These are phyloP conservation scores for Fusarium heterosporum DNA, from an alignment of 2,329 filamentous ascomycete genomes.

Conservation along the genomic window DNA sequence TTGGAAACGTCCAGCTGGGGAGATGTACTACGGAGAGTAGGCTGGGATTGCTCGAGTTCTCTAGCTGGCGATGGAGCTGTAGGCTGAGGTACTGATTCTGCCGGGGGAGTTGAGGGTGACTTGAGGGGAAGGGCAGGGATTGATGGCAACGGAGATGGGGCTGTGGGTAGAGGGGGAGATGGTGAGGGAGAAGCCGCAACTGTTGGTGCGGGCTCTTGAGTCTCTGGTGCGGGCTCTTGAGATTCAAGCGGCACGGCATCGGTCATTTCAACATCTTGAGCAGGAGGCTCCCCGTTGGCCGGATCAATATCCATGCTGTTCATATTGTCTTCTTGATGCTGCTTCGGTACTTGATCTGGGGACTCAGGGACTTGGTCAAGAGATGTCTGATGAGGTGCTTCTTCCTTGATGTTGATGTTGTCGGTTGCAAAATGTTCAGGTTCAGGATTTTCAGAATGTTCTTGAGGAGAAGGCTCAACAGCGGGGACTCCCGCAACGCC, in stretches of 20 bases:
- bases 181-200: not conserved
- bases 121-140: slow-evolving; percentile 12
- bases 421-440: slow-evolving; percentile 9
- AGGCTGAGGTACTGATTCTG: not conserved
- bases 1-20: slow-evolving; percentile 7
- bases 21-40: slow-evolving; percentile 7
- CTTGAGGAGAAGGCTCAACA: slow-evolving; percentile 15
- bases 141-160: slow-evolving; percentile 7
- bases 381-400: slow-evolving; percentile 20
- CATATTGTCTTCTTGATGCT: slow-evolving; percentile 35
- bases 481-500: slow-evolving; percentile 5
- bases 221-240: not conserved
- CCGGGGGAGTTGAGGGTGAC: not conserved
- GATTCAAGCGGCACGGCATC: slow-evolving; percentile 17
- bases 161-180: not conserved
- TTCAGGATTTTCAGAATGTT: slow-evolving; percentile 12
- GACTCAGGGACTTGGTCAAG: slow-evolving; percentile 17
- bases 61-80: slow-evolving; percentile 6
- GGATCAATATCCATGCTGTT: slow-evolving; percentile 38
- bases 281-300: slow-evolving; percentile 18
- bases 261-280: slow-evolving; percentile 38
- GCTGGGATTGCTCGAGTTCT: slow-evolving; percentile 7
- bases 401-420: slow-evolving; percentile 28
- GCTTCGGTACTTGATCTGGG: slow-evolving; percentile 6
- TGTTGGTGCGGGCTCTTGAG: not conserved